These are phyloP conservation scores for Colletotrichum shisoi DNA, from an alignment of 2,329 filamentous ascomycete species.

Conservation along the genomic window DNA sequence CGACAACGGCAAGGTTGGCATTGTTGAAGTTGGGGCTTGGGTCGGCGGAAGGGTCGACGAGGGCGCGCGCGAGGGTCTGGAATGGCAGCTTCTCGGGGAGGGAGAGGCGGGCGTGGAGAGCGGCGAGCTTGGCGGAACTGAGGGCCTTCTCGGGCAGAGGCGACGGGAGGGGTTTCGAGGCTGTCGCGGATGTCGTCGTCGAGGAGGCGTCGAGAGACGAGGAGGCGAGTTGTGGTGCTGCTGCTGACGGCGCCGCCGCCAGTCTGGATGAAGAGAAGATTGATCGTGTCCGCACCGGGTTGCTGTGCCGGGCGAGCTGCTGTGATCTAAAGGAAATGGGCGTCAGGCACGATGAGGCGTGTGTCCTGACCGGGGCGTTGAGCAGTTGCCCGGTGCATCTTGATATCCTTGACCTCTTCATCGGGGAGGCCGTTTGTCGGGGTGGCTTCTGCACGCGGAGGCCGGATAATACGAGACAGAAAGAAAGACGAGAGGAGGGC, in stretches of 20 bases:
- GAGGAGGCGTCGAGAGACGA: slow-evolving; percentile 29
- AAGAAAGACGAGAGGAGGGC: slow-evolving; percentile 14
- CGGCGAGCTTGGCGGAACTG: slow-evolving; percentile 86
- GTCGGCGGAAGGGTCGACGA: slow-evolving; percentile 88
- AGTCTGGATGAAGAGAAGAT: background rate
- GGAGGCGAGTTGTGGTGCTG: slow-evolving; percentile 12
- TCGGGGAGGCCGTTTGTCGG: slow-evolving; percentile 40
- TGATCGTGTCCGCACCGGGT: slow-evolving; percentile 32
- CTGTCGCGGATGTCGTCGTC: slow-evolving; percentile 46
- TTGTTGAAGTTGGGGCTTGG: slow-evolving; percentile 86
- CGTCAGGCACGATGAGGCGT: slow-evolving; percentile 34
- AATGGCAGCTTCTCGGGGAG: slow-evolving; percentile 83
- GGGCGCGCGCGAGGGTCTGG: slow-evolving; percentile 82
- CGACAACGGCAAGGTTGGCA: slow-evolving; percentile 79
- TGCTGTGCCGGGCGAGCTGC: slow-evolving; percentile 18
- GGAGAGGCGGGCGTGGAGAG: slow-evolving; percentile 86
- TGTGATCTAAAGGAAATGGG: slow-evolving; percentile 39
- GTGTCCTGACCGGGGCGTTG: slow-evolving; percentile 45
- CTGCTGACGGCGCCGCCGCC: slow-evolving; percentile 20
- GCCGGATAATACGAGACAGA: background rate
- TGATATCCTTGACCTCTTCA: slow-evolving; percentile 56
- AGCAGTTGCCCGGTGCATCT: slow-evolving; percentile 54
- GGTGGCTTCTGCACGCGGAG: slow-evolving; percentile 13
- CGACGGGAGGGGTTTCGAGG: slow-evolving; percentile 65
- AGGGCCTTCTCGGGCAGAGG: slow-evolving; percentile 72